Evolutionary conservation across 2,329 filamentous ascomycete genomes (phyloP).

Genomic region (Botrytis elliptica): DNA sequence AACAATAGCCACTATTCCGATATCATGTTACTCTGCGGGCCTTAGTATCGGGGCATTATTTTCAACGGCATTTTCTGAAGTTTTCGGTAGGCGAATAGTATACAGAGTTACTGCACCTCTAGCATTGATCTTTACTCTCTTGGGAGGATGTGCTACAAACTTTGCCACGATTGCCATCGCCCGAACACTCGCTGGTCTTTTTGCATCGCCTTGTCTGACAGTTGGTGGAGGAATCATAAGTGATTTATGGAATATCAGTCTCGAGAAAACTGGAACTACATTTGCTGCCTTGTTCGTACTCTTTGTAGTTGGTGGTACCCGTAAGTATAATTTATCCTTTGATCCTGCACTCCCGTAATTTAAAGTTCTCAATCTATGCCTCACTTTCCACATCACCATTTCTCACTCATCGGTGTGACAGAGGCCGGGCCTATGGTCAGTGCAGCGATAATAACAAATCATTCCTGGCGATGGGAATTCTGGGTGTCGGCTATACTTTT

Average conservation of each 20-base stretch:
- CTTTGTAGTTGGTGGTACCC: conserved; percentile 17
- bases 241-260: conserved; percentile 25
- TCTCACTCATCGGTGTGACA: not conserved
- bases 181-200: conserved; percentile 20
- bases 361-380: no score
- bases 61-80: conserved; percentile 20
- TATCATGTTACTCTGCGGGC: conserved; percentile 22
- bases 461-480: conserved; percentile 25
- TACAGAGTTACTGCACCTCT: conserved; percentile 21
- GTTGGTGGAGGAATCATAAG: conserved; percentile 22
- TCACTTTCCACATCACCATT: not conserved
- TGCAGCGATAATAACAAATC: conserved; percentile 14
- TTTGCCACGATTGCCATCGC: conserved; percentile 16
- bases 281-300: conserved; percentile 22
- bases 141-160: conserved; percentile 16
- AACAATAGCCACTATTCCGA: conserved; percentile 21
- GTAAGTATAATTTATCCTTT: not conserved
- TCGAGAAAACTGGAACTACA: conserved; percentile 22
- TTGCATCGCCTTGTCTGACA: conserved; percentile 19
- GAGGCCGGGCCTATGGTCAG: conserved; percentile 21
- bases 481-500: conserved; percentile 21
- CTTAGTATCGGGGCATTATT: conserved; percentile 24
- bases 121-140: conserved; percentile 22
- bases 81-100: conserved; percentile 21
- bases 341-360: not conserved